Evolutionary conservation across 768 basidiomycete species (phyloP).

Genomic region (Podaxis rugospora): DNA sequence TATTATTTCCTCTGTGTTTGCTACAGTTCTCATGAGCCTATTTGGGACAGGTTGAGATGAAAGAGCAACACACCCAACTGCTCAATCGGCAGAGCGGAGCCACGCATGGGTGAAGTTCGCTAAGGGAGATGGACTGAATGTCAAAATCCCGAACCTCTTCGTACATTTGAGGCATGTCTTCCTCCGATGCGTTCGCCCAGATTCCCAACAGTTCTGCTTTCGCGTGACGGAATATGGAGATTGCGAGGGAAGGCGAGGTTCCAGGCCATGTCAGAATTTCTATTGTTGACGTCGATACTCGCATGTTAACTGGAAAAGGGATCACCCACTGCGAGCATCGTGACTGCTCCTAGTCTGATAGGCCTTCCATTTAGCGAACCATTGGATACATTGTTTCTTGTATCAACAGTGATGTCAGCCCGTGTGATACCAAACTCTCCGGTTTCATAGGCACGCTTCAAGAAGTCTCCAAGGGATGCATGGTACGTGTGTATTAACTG

Average conservation of each 20-base stretch:
- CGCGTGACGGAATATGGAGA: too few relatives aligned
- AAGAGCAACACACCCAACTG: not conserved
- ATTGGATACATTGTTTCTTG: too few relatives aligned
- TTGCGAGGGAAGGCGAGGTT: too few relatives aligned
- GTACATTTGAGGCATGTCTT: not conserved
- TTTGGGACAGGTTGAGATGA: not conserved
- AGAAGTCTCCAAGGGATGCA: not conserved
- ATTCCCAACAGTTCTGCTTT: too few relatives aligned
- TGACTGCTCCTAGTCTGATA: too few relatives aligned
- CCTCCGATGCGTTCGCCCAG: not conserved
- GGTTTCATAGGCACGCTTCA: not conserved
- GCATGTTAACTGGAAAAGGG: too few relatives aligned
- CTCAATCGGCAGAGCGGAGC: not conserved
- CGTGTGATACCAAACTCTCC: too few relatives aligned
- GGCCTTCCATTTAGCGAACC: too few relatives aligned
- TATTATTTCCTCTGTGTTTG: not conserved
- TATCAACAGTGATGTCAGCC: too few relatives aligned
- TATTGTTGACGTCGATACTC: too few relatives aligned
- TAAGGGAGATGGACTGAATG: not conserved
- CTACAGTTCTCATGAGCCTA: not conserved
- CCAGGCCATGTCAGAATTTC: too few relatives aligned
- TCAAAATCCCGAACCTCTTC: not conserved
- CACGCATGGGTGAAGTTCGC: not conserved
- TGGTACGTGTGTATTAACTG: not conserved
- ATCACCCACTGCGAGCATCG: too few relatives aligned